A percentile compares a stretch with the other conserved stretches of the same genome.
phyloP scores from a whole-genome alignment of 2,329 filamentous ascomycete genomes.

The Verticillium albo-atrum region DNA sequence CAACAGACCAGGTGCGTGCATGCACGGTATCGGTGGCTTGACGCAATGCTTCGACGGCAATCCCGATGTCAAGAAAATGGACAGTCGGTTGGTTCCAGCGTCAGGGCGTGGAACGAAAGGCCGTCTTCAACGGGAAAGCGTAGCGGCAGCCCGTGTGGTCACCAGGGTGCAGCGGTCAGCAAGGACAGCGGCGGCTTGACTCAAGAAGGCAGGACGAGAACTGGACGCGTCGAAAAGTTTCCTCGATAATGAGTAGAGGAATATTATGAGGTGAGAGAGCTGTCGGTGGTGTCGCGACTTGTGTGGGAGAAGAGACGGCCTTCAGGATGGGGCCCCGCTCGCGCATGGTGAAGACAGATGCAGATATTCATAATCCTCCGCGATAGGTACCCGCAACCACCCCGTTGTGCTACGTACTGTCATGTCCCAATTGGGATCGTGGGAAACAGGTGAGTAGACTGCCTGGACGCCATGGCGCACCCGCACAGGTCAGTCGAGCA shows the following conservation, averaged over 20 bases:
- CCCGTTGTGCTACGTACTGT: neutral
- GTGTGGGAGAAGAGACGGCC: neutral
- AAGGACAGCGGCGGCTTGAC: neutral
- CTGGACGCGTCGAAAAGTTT: neutral
- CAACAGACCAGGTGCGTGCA: neutral
- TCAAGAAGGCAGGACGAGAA: neutral
- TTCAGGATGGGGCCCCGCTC: neutral
- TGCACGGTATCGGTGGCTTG: neutral
- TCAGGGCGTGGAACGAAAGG: neutral
- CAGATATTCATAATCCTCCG: slow-evolving; percentile 1
- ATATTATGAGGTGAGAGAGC: neutral
- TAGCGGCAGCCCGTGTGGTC: neutral
- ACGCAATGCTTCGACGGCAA: neutral
- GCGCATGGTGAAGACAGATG: slow-evolving; percentile 1
- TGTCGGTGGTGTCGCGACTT: neutral
- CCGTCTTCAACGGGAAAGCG: neutral
- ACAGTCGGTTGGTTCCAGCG: neutral
- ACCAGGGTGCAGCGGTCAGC: neutral
- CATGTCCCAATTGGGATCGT: neutral
- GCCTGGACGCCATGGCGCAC: slow-evolving; percentile 1
- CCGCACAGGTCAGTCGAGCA: neutral
- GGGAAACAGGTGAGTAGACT: neutral
- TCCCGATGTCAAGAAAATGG: neutral
- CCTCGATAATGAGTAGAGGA: neutral
- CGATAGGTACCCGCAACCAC: slow-evolving; percentile 1